Evolutionary conservation across 2,329 filamentous ascomycete genomes (phyloP).

Genomic region (Leptodontidium sp.): DNA sequence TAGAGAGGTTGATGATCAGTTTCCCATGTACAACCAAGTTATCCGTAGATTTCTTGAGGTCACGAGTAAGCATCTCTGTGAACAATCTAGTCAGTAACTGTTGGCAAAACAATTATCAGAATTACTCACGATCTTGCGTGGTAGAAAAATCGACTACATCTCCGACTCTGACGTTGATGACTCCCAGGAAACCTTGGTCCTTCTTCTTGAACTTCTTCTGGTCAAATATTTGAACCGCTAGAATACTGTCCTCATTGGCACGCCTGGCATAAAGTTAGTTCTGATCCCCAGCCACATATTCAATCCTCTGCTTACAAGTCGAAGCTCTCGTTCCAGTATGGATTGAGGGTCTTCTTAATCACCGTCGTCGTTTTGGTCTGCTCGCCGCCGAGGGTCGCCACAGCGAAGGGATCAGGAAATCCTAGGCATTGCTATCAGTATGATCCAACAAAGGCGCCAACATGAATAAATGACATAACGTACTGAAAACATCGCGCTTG

Average conservation of each 20-base stretch:
- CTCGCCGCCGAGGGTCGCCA: conserved; percentile 96
- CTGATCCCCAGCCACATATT: conserved; percentile 34
- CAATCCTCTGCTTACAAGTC: conserved; percentile 72
- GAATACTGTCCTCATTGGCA: conserved; percentile 93
- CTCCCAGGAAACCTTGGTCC: conserved; percentile 97
- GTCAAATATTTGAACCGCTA: conserved; percentile 98
- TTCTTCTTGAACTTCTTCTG: conserved; percentile 99
- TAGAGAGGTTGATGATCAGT: conserved; percentile 94
- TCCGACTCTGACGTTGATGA: conserved; percentile 96
- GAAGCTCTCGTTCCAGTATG: conserved; percentile 99
- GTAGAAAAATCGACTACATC: conserved; percentile 91
- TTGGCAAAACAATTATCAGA: conserved; percentile 21
- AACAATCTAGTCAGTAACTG: conserved; percentile 28
- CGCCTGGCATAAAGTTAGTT: conserved; percentile 62
- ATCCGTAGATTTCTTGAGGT: conserved; percentile 97
- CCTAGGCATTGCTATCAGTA: conserved; percentile 60
- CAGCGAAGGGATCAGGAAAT: conserved; percentile 96
- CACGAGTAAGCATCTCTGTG: conserved; percentile 92
- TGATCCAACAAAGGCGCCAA: conserved; percentile 7
- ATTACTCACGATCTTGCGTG: conserved; percentile 83
- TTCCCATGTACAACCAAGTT: conserved; percentile 98
- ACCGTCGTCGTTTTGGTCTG: conserved; percentile 98
- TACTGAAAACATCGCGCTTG: conserved; percentile 99
- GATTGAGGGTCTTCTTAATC: conserved; percentile 96
- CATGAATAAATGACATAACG: conserved; percentile 50